Evolutionary conservation across 768 basidiomycete genomes (phyloP), one percentile per base, ranked within the genome.

Genomic region (Ephemerocybe angulata): DNA sequence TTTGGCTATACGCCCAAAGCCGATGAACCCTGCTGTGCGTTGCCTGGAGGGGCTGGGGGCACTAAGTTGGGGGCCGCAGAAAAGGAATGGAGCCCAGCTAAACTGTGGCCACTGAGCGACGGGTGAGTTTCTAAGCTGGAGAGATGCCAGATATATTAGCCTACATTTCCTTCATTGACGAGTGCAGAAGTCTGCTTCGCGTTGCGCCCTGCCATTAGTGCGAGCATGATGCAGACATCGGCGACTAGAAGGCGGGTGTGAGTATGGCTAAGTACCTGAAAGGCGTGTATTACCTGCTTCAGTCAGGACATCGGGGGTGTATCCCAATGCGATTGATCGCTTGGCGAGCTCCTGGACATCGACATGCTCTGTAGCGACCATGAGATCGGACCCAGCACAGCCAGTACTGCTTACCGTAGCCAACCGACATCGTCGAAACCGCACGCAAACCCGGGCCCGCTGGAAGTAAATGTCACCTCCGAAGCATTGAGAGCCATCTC

Each of bases 401-500:
- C n/a, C n/a, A n/a, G n/a, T n/a, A n/a, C n/a, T 24, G 38, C 79
- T 53, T 55, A 90, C 91, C 90, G 64, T 87, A 90, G 43, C 92
- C 93, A 19, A 94, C 92, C 17, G 91, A 93, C 85, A 96, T 90
- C 0, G 95, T 97, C 1, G 94, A 96, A 2, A 97, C 81, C n/a
- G 90, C 86, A 41, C 81, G 82, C 8, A 99, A 76, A 47, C 67
- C 75, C 0, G 87, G 74, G 3, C 93, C 93, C 58, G 92, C 92
- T 87, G 60, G 2, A 22, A n/a, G 17, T 52, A 19, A 48, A 6
- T 38, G 6, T 11, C 6, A 19, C 50, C 24, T 46, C 33, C 33
- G 33, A 17, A 8, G 8, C 33, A 35, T 54, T 29, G 31, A 52
- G 17, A 8, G 19, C 47, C 42, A 19, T 22, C 21, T 48, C 21